Conservation (phyloP, 306 rosid species). For the Rosa persica region DNA sequence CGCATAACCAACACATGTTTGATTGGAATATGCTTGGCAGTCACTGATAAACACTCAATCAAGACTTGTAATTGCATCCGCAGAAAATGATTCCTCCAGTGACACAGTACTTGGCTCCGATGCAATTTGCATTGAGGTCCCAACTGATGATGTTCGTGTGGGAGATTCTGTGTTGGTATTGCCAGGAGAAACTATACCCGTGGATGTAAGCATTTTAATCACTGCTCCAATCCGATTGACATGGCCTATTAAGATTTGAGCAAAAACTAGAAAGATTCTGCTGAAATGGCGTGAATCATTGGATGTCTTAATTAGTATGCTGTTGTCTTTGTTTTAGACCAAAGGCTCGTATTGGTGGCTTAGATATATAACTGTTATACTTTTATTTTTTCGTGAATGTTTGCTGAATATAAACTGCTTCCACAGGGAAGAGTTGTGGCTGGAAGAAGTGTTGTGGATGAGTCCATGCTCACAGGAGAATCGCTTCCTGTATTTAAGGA, state of each 20-base stretch:
- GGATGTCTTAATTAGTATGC: background rate
- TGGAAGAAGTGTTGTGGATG: slow-evolving; percentile 97
- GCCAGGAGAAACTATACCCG: slow-evolving; percentile 94
- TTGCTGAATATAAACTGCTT: slow-evolving; percentile 33
- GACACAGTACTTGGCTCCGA: slow-evolving; percentile 71
- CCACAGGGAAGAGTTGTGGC: slow-evolving; percentile 80
- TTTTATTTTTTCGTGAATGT: slow-evolving; percentile 4
- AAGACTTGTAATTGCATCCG: slow-evolving; percentile 80
- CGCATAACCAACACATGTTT: slow-evolving; percentile 21
- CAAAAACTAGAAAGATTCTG: background rate
- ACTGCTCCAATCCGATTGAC: background rate
- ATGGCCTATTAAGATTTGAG: background rate
- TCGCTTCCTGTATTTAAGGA: slow-evolving; percentile 96
- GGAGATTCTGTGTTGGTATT: slow-evolving; percentile 92
- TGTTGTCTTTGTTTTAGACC: background rate
- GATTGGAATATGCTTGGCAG: slow-evolving; percentile 56
- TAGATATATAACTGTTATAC: background rate
- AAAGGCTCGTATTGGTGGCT: background rate
- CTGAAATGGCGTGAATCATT: slow-evolving; percentile 8
- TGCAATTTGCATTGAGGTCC: slow-evolving; percentile 74
- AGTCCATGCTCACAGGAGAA: slow-evolving; percentile 99
- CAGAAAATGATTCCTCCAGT: slow-evolving; percentile 60
- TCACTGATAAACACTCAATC: slow-evolving; percentile 88
- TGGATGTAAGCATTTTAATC: slow-evolving; percentile 68
- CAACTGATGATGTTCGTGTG: slow-evolving; percentile 90